Evolutionary conservation across 495 filamentous ascomycete species (phyloP).

Genomic region (Friedmanniomyces endolithicus): DNA sequence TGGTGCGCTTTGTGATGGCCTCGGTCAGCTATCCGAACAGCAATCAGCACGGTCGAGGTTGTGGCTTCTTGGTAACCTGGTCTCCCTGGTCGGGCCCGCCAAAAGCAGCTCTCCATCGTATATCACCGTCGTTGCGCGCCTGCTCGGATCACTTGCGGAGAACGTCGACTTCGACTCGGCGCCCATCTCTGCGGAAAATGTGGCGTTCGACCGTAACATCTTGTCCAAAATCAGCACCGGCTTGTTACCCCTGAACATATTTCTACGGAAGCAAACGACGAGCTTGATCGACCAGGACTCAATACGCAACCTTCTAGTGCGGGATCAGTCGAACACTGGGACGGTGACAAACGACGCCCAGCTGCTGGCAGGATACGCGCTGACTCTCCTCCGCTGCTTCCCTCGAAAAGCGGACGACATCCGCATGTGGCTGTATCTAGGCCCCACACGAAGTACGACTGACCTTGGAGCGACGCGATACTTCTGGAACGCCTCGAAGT

Average conservation of each 20-base stretch:
- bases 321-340: slow-evolving; percentile 13
- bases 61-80: slow-evolving; percentile 72
- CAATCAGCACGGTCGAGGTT: slow-evolving; percentile 27
- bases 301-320: slow-evolving; percentile 22
- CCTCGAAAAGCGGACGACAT: slow-evolving; percentile 76
- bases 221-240: slow-evolving; percentile 11
- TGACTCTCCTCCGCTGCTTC: slow-evolving; percentile 78
- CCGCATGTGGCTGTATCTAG: slow-evolving; percentile 85
- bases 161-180: slow-evolving; percentile 43
- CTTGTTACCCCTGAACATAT: slow-evolving; percentile 20
- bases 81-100: slow-evolving; percentile 53
- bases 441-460: slow-evolving; percentile 46
- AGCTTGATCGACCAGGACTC: slow-evolving; percentile 51
- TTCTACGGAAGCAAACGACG: slow-evolving; percentile 39
- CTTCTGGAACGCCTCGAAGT: slow-evolving; percentile 69
- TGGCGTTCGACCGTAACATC: slow-evolving; percentile 13
- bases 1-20: slow-evolving; percentile 4
- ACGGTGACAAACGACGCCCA: slow-evolving; percentile 41
- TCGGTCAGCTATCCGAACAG: neutral
- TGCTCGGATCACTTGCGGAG: slow-evolving; percentile 50
- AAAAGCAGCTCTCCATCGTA: slow-evolving; percentile 48
- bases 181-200: slow-evolving; percentile 16
- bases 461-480: slow-evolving; percentile 67
- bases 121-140: slow-evolving; percentile 37
- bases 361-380: slow-evolving; percentile 70